A percentile compares a stretch with the other conserved stretches of the same genome.
Evolutionary conservation across 148 eudicot genomes (phyloP).

Genomic region (Cornus controversa): DNA sequence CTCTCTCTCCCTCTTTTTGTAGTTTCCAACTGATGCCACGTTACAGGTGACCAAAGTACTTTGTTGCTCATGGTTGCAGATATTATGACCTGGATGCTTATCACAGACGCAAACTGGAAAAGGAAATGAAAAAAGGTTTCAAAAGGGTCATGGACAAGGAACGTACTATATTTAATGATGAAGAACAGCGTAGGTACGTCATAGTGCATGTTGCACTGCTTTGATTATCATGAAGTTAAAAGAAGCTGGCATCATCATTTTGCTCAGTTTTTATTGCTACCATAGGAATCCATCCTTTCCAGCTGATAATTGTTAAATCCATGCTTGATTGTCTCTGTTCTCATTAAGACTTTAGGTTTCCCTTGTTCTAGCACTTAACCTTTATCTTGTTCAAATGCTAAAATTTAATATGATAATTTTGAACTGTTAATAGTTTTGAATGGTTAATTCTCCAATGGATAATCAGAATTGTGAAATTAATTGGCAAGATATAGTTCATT

Average conservation of each 20-base stretch:
- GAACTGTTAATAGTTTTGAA: too few relatives aligned
- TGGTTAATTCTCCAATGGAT: too few relatives aligned
- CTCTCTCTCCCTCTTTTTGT: too few relatives aligned
- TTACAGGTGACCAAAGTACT: not conserved
- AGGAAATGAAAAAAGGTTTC: conserved; percentile 65
- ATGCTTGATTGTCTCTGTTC: too few relatives aligned
- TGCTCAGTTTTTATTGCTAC: not conserved
- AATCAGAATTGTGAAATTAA: too few relatives aligned
- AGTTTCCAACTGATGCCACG: not conserved
- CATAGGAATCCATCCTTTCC: too few relatives aligned
- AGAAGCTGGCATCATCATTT: not conserved
- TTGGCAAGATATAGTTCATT: too few relatives aligned
- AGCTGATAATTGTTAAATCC: too few relatives aligned
- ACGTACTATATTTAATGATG: conserved; percentile 80
- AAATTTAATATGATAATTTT: too few relatives aligned
- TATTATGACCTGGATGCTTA: conserved; percentile 88
- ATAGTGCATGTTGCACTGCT: not conserved
- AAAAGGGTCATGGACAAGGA: conserved; percentile 49
- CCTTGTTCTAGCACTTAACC: too few relatives aligned
- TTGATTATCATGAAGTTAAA: not conserved
- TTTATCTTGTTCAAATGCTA: too few relatives aligned
- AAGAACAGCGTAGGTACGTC: conserved; percentile 86
- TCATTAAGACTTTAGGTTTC: too few relatives aligned
- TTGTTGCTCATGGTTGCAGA: conserved; percentile 44
- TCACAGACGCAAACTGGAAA: conserved; percentile 60